Base-by-base conservation (phyloP, 2,329 filamentous ascomycete species). In the Paramyrothecium roridum region DNA sequence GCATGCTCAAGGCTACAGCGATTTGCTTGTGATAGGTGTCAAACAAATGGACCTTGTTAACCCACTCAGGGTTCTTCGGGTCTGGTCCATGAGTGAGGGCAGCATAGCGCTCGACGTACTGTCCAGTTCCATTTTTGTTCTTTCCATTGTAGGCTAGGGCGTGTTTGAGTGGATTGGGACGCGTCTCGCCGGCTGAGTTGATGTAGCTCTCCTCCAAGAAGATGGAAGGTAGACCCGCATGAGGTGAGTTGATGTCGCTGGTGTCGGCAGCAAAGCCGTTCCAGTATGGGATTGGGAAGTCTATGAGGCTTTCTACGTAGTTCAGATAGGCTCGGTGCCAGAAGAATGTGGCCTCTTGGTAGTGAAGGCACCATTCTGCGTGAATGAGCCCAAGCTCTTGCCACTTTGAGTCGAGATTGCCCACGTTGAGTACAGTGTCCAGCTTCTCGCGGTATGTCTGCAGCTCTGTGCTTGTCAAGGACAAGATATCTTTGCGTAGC, bases 311-410 rank as follows among this genome's bases (percentile, higher is more conserved):
- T 30, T 57, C 53, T 19, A 57, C 53, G 37, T 57, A 57, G n/a
- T 21, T 37, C 17, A 57, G 34, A 21, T 52, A 53, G 17, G 53
- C 53, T 20, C 55, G 49, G 16, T 57, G 55, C 55, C 55, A 57
- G 2, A 55, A 20, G 30, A 57, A 57, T 1, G 55, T 55, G 10
- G 53, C 55, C 37, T 55, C 55, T 26, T 57, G 53, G 17, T 57
- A 57, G 22, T 57, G 55, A 13, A 57, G 40, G 21, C 55, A 57
- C 55, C 53, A 57, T 26, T 57, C 45, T 17, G 55, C 53, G 20
- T 57, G 55, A 3, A 57, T 11, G n/a, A 34, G 12, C 10, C 55
- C 53, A 13, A 57, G 34, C 6, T 55, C 53, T 20, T 57, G 55
- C 53, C 55, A 57, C 30, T 43, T 52, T 17, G 55, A 57, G 7